Base-by-base conservation (phyloP, 768 basidiomycete genomes). In the Psilocybe azurescens region DNA sequence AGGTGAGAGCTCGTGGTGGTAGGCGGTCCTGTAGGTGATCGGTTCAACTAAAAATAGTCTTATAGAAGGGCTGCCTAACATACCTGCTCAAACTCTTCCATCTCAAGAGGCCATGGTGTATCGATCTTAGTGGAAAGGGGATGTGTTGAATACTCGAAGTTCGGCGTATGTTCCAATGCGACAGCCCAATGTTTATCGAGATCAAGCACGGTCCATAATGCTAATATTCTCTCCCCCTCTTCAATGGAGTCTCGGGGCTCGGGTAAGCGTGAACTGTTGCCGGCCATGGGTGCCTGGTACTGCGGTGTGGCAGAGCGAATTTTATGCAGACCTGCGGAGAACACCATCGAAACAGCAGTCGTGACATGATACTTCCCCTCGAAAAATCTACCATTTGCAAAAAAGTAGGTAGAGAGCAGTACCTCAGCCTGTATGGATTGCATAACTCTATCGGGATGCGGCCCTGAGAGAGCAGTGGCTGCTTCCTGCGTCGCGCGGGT, bases 321-420 rank as follows among this genome's bases (percentile, higher is more conserved):
- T 49, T 72, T 72, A 59, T 84, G 76, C 24, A 86, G 64, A 6
- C 74, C 75, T 28, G 77, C 69, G 44, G 77, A 74, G 46, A 79
- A 61, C 1, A 69, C 66, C 6, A 77, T 73, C 0, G 78, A 76
- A 4, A 78, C 71, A 1, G 77, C 79, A 3, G 72, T 71, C 61
- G 76, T 52, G 67, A 82, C 62, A 73, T 85, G 78, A 61, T 78
- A 78, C 53, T 75, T 73, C 7, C 75, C 80, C 62, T 81, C 87
- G 7, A 86, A 71, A 14, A 78, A 68, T 20, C 85, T 76, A 24
- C 82, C 85, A 24, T 77, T 74, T 14, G 78, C 74, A 62, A 86
- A 84, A 69, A 88, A 84, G 65, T 84, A 88, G 57, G 78, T 78
- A 1, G 84, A 73, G 20, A 90, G 76, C 20, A 90, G 75, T 3